Evolutionary conservation across 345 rosid genomes (phyloP).

Genomic region (Aquilaria malaccensis): DNA sequence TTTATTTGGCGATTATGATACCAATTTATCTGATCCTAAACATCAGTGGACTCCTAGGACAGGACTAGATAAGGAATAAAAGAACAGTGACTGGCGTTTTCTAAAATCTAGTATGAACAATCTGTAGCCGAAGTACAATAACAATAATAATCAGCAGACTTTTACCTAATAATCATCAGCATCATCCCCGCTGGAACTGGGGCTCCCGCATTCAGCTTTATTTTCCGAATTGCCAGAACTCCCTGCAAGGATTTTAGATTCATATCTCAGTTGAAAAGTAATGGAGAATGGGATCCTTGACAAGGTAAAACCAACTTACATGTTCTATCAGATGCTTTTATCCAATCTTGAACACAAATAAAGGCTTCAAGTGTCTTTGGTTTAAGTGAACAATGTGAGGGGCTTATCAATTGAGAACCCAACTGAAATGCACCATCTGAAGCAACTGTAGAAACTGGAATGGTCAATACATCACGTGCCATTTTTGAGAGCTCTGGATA

Average conservation of each 20-base stretch:
- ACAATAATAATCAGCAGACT: too few relatives aligned
- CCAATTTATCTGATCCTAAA: too few relatives aligned
- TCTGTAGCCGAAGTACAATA: too few relatives aligned
- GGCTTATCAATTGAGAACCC: constrained; percentile 10
- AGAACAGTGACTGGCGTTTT: too few relatives aligned
- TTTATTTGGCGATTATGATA: too few relatives aligned
- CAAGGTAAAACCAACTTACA: constrained; percentile 7
- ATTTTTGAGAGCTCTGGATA: constrained; percentile 19
- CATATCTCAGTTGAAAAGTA: not conserved
- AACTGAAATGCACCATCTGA: constrained; percentile 14
- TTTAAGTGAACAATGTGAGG: constrained; percentile 13
- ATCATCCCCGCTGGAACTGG: constrained; percentile 17
- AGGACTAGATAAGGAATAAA: too few relatives aligned
- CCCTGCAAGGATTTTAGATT: constrained; percentile 1
- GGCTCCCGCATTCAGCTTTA: constrained; percentile 13
- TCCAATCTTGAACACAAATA: constrained; percentile 20
- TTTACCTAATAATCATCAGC: constrained; percentile 16
- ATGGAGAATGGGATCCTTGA: not conserved
- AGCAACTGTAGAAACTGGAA: constrained; percentile 19
- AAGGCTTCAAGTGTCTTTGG: constrained; percentile 20
- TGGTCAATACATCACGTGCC: constrained; percentile 21
- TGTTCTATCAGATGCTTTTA: constrained; percentile 14
- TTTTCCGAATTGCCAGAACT: constrained; percentile 9
- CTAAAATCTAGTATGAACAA: too few relatives aligned
- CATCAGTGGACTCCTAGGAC: too few relatives aligned